Evolutionary conservation across 75 land plant species (phyloP), one percentile per base, ranked within the genome.

Genomic region (Adiantum capillusveneris): DNA sequence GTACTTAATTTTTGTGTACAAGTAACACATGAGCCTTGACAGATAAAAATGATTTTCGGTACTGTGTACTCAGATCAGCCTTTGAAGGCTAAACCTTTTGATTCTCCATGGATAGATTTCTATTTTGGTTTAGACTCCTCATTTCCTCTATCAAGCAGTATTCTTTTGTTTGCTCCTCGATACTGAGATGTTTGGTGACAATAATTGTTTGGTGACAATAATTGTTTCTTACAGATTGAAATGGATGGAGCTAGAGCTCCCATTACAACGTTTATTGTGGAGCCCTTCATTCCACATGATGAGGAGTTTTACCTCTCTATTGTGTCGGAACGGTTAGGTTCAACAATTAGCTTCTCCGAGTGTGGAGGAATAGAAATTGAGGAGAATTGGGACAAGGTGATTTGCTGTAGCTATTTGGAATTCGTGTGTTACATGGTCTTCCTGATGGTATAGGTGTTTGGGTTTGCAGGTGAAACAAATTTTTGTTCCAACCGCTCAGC

Each of bases 361-460:
- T 77, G 80, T 44, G 80, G 80, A 13, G 79, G 80, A 18, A 77
- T 77, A 48, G 80, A 77, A 39, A 77, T 77, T 62, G 80, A 77
- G 62, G 80, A 77, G 58, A 77, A 77, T 43, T 77, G 80, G 80
- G 80, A 74, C 55, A 77, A 77, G 67, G 80, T 77, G 57, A 55
- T 18, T 52, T 7, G 16, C 11, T 52, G 53, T 18, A 9, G 14
- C 43, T 41, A 9, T 41, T 9, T 41, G 43, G 43, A 41, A 41
- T 41, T 9, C 14, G n/a, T n/a, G n/a, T 41, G 9, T 41, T 41
- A 9, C 12, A 41, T 41, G 9, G 9, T 41, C 43, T 41, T 9
- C 43, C 43, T 41, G 9, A 41, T 41, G 43, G 9, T 41, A 9
- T 41, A 9, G 12, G 9, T 14, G 43, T 41, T 41, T 41, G 43